Base-by-base conservation (phyloP, 2,329 filamentous ascomycete species). In the Xylariaceae sp. region DNA sequence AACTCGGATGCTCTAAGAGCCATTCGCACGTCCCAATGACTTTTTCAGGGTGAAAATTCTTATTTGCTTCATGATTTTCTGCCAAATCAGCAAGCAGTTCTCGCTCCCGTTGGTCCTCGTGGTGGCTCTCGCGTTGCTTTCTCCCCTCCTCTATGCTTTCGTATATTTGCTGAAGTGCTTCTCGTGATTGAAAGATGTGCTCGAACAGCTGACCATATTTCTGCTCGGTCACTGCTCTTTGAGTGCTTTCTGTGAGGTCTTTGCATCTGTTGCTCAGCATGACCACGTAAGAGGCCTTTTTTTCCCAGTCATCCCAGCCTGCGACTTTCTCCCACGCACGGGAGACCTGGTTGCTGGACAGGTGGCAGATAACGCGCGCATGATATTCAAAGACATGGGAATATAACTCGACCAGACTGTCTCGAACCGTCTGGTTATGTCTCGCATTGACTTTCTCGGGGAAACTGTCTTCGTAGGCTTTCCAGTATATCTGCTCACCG, bases 331-430 rank as follows among this genome's bases (percentile, higher is more conserved):
- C 12, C 51, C 46, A 53, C 15, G 22, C 51, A 19, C 51, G 51
- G 10, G 51, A 53, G 32, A 53, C 40, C 26, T 53, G 51, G 8
- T 40, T 34, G 5, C 51, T 53, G 10, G 51, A 53, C 0, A 53
- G 46, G n/a, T 53, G 51, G 26, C 46, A 53, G 3, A 53, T 53
- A 18, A n/a, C 26, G 2, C 46, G 51, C 5, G 51, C 46, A 19
- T 53, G 51, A 26, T 53, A 53, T 15, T 53, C 46, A 15, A 53
- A 30, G 32, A 53, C 22, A 16, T 49, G 15, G 16, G 51, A 49
- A 29, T 53, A 53, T 3, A 53, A 18, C 16, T 53, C 18, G 26
- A 29, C 13, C n/a, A 53, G n/a, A n/a, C 32, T 13, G 19, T 15
- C 8, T 13, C 26, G 26, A 26, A 39, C 8, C 2, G 21, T 19